Conservation (phyloP, 257 asterid genomes). For the Scutellaria galericulata region DNA sequence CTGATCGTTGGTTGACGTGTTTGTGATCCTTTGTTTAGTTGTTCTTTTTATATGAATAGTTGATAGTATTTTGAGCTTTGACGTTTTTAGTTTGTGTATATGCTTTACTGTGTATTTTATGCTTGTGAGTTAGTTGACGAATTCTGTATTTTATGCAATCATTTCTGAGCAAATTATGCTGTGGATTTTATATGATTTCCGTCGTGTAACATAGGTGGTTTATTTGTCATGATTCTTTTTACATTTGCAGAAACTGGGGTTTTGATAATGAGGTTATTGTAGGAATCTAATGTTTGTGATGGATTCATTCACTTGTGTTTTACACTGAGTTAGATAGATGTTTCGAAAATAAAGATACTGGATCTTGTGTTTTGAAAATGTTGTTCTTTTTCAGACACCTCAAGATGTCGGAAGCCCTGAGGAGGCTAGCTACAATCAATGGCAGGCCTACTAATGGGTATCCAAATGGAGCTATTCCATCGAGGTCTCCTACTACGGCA, state of each 20-base stretch:
- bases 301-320: conserved; percentile 28
- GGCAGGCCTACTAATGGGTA: conserved; percentile 53
- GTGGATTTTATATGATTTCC: neutral
- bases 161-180: conserved; percentile 21
- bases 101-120: conserved; percentile 23
- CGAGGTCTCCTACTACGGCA: conserved; percentile 59
- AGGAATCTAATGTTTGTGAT: neutral
- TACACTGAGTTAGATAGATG: conserved; percentile 16
- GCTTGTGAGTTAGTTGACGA: conserved; percentile 17
- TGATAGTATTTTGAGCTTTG: conserved; percentile 23
- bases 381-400: conserved; percentile 46
- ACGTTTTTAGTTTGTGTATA: neutral
- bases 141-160: conserved; percentile 20
- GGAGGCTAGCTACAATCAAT: conserved; percentile 53
- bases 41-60: neutral
- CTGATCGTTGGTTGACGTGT: conserved; percentile 24
- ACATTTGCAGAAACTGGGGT: conserved; percentile 18
- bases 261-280: neutral
- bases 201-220: conserved; percentile 12
- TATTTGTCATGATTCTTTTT: conserved; percentile 16
- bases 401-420: conserved; percentile 93
- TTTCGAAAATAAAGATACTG: no score
- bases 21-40: conserved; percentile 29
- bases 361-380: no score
- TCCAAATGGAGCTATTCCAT: conserved; percentile 59